These are phyloP conservation scores for Phytopythium delawarense DNA, from an alignment of 352 stramenopile species.

Conservation along the genomic window DNA sequence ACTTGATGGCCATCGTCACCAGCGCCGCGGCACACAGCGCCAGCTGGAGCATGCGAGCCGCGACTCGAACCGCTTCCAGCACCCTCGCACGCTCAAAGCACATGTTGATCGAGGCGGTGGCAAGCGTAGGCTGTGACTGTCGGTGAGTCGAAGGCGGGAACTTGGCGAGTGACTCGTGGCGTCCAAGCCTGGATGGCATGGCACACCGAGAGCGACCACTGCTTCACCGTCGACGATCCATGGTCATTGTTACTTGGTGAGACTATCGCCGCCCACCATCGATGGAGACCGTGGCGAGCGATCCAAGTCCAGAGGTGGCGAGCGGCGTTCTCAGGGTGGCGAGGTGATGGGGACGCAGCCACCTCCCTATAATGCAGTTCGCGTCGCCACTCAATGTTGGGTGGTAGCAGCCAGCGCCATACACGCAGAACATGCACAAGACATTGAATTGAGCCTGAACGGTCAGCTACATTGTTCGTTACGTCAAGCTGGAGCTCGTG, in stretches of 20 bases:
- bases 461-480: background rate
- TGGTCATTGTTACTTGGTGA: background rate
- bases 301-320: background rate
- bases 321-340: background rate
- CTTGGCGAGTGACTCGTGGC: background rate
- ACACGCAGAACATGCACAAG: background rate
- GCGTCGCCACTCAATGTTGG: background rate
- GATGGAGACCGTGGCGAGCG: background rate
- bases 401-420: background rate
- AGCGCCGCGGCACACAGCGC: conserved; percentile 1
- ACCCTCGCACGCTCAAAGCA: background rate
- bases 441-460: background rate
- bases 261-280: background rate
- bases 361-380: background rate
- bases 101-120: background rate
- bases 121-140: background rate
- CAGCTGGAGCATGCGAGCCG: background rate
- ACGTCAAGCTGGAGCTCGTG: background rate
- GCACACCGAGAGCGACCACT: background rate
- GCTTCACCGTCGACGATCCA: background rate
- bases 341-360: background rate
- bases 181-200: background rate
- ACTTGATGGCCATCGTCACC: conserved; percentile 6
- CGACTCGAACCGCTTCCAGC: background rate
- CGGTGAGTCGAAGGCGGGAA: background rate